Conservation (phyloP, 148 eudicot genomes). For the Dysphania ambrosioides region DNA sequence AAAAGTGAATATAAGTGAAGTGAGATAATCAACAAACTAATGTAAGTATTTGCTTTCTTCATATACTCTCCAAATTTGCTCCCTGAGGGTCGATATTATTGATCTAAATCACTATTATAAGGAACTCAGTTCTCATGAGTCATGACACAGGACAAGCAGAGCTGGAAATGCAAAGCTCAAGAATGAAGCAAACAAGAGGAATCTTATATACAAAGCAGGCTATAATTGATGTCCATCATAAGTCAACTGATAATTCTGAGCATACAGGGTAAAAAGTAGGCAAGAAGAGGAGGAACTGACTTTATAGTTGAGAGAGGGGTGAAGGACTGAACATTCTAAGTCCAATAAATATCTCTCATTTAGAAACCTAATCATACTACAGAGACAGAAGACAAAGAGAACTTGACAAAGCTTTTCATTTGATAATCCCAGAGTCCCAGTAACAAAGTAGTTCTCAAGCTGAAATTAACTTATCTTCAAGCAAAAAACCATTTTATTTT, state of each 20-base stretch:
- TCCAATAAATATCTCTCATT: background rate
- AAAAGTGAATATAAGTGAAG: background rate
- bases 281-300: too few relatives aligned
- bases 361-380: background rate
- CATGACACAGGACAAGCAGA: too few relatives aligned
- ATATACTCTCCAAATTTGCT: background rate
- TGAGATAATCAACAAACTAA: background rate
- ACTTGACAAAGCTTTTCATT: background rate
- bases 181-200: too few relatives aligned
- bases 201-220: too few relatives aligned
- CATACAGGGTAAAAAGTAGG: background rate
- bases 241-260: background rate
- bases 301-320: too few relatives aligned
- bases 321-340: background rate
- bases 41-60: background rate
- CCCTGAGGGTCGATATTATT: too few relatives aligned
- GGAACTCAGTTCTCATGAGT: too few relatives aligned
- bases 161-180: too few relatives aligned
- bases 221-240: background rate
- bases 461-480: background rate
- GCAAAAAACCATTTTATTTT: background rate
- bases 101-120: too few relatives aligned
- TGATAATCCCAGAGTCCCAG: background rate
- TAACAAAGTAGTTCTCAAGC: background rate
- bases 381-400: background rate